Evolutionary conservation across 805 yeast species (phyloP).

Genomic region (Candida maesae): DNA sequence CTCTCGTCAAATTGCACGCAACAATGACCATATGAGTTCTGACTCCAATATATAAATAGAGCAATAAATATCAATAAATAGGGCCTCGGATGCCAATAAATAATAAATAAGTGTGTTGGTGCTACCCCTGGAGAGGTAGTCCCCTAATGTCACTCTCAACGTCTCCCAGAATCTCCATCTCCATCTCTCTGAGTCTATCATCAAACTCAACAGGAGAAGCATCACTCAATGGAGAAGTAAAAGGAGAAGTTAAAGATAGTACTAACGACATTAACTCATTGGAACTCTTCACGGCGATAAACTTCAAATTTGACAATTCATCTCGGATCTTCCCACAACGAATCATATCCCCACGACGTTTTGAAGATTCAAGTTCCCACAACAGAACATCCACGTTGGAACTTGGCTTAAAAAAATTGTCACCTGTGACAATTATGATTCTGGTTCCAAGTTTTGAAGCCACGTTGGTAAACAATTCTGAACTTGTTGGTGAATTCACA

Average conservation of each 20-base stretch:
- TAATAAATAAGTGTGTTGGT: conserved; percentile 3
- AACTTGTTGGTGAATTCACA: conserved; percentile 20
- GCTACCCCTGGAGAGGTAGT: too few relatives aligned
- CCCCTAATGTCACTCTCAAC: conserved; percentile 19
- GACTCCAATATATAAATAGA: too few relatives aligned
- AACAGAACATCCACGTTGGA: conserved; percentile 17
- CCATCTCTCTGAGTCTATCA: conserved; percentile 19
- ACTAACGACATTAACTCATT: conserved; percentile 7
- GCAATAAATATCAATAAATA: too few relatives aligned
- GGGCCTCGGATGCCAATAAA: too few relatives aligned
- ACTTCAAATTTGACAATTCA: conserved; percentile 7
- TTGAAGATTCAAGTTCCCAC: conserved; percentile 7
- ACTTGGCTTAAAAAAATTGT: conserved; percentile 15
- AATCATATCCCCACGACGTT: conserved; percentile 9
- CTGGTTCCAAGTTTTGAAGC: conserved; percentile 17
- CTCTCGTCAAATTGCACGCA: too few relatives aligned
- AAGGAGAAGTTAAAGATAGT: background rate
- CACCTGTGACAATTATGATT: conserved; percentile 20
- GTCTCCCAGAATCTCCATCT: conserved; percentile 19
- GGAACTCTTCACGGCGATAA: conserved; percentile 9
- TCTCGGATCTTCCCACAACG: conserved; percentile 7
- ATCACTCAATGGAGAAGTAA: background rate
- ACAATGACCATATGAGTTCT: too few relatives aligned
- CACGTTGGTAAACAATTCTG: conserved; percentile 21
- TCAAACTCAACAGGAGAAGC: conserved; percentile 2